phyloP scores from a whole-genome alignment of 2,329 filamentous ascomycete genomes.

The Lachnellula subtilissima region DNA sequence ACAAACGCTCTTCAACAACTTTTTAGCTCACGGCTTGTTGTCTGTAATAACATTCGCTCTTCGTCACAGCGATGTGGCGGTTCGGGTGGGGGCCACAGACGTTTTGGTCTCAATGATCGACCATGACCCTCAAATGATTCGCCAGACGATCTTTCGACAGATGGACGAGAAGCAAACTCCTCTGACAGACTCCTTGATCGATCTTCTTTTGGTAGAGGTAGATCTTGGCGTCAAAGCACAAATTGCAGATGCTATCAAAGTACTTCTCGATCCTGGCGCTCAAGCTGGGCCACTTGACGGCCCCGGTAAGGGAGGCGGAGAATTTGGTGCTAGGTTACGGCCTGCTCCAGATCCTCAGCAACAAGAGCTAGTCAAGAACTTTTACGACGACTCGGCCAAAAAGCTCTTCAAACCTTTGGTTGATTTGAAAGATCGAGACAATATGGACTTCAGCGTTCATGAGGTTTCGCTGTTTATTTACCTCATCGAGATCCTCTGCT shows the following conservation, averaged over 20 bases:
- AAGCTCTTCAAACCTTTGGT: conserved; percentile 84
- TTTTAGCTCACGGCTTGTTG: conserved; percentile 81
- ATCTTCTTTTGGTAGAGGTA: conserved; percentile 82
- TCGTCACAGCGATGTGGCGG: conserved; percentile 74
- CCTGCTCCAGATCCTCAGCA: conserved; percentile 65
- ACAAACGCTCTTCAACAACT: conserved; percentile 81
- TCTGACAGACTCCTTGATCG: conserved; percentile 87
- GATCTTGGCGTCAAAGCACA: conserved; percentile 95
- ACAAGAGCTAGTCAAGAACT: conserved; percentile 77
- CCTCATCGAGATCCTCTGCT: conserved; percentile 87
- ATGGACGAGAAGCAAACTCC: conserved; percentile 81
- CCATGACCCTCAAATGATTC: conserved; percentile 91
- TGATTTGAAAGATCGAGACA: conserved; percentile 65
- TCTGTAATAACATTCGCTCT: conserved; percentile 89
- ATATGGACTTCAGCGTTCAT: conserved; percentile 70
- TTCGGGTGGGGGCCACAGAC: conserved; percentile 88
- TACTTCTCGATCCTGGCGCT: conserved; percentile 73
- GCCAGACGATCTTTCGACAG: conserved; percentile 86
- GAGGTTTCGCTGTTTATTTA: conserved; percentile 89
- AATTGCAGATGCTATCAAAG: conserved; percentile 90
- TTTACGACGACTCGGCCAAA: conserved; percentile 83
- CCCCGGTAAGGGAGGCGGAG: conserved; percentile 59
- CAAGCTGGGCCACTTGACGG: conserved; percentile 56
- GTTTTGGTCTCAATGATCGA: conserved; percentile 92
- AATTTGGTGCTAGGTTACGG: conserved; percentile 61